A percentile compares a stretch with the other conserved stretches of the same genome.
These are phyloP conservation scores for Marasmius fiardii DNA, from an alignment of 1,284 basidiomycete genomes.

Conservation along the genomic window DNA sequence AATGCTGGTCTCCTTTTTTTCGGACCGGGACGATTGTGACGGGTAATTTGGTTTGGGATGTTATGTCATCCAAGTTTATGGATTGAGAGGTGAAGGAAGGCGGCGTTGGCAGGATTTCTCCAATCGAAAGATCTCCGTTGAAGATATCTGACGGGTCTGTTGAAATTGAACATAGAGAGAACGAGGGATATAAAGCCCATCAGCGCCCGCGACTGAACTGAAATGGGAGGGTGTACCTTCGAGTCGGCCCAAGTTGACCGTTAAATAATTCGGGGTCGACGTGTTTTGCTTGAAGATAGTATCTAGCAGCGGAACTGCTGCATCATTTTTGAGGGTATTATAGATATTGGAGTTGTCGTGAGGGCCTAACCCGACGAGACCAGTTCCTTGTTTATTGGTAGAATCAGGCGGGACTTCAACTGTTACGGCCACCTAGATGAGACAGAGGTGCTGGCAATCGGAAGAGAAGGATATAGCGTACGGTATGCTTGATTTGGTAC, in stretches of 20 bases:
- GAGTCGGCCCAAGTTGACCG: constrained; percentile 48
- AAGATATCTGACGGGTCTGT: constrained; percentile 38
- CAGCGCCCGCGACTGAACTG: background rate
- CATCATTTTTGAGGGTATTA: constrained; percentile 20
- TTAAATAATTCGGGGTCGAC: constrained; percentile 53
- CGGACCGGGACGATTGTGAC: constrained; percentile 33
- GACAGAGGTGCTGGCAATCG: background rate
- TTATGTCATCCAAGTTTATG: constrained; percentile 32
- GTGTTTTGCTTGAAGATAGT: constrained; percentile 59
- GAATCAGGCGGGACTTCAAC: constrained; percentile 32
- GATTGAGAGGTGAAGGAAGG: background rate
- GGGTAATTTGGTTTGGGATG: constrained; percentile 37
- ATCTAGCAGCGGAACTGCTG: constrained; percentile 51
- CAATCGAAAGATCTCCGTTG: constrained; percentile 45
- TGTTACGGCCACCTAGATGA: constrained; percentile 18
- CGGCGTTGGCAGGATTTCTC: constrained; percentile 33
- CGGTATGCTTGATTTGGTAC: constrained; percentile 62
- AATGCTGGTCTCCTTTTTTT: constrained; percentile 42
- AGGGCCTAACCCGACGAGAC: constrained; percentile 54
- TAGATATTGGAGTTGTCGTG: constrained; percentile 40
- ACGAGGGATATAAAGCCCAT: too few relatives aligned
- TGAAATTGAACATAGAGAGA: background rate
- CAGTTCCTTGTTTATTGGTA: constrained; percentile 30
- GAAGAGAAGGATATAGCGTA: too few relatives aligned
- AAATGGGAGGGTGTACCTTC: constrained; percentile 21